Evolutionary conservation across 1,284 basidiomycete species (phyloP), one percentile per base, ranked within the genome.

Genomic region (Phellinidium pouzarii): DNA sequence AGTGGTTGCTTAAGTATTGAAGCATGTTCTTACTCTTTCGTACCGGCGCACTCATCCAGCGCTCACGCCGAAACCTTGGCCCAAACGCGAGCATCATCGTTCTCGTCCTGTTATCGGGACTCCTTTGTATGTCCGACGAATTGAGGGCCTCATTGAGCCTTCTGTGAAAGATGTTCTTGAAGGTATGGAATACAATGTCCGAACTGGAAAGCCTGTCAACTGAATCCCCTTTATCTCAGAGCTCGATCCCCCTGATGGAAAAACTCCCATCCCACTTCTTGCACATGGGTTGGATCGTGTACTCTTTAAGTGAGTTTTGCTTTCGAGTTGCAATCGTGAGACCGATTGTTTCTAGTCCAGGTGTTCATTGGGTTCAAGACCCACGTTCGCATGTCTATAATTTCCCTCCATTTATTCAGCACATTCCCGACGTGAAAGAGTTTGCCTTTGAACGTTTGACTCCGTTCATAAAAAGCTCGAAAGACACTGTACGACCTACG

Each of bases 331-430:
- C n/a, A 40, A 17, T 31, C 29, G 37, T n/a, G n/a, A 17, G 7
- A 3, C 3, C 37, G 3, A 7, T 17, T 17, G 12, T 7, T 40
- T 40, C 59, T 54, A 94, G 91, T 60, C 90, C 91, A 2, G 93
- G 93, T n/a, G 86, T 96, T 0, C 90, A 95, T 63, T 91, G 89
- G 83, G 68, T 97, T 1, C 82, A 84, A 61, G 94, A 99, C 62
- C 88, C 91, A 1, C 77, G 91, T 7, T 89, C 92, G 0, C 77
- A 82, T 4, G 86, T 91, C 5, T 95, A 91, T 71, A 96, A 96
- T 65, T 98, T 92, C 64, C 70, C 83, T 0, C 78, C 81, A 1
- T 79, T 77, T 62, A 69, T 92, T 3, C 79, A 87, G 63, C 69
- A 69, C 5, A 80, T 98, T 42, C 89, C 94, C 0, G 74, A 81